Percentiles rank a stretch among this genome's conserved stretches.
Conservation (phyloP, 2,329 filamentous ascomycete species). For the Esteya vermicola region DNA sequence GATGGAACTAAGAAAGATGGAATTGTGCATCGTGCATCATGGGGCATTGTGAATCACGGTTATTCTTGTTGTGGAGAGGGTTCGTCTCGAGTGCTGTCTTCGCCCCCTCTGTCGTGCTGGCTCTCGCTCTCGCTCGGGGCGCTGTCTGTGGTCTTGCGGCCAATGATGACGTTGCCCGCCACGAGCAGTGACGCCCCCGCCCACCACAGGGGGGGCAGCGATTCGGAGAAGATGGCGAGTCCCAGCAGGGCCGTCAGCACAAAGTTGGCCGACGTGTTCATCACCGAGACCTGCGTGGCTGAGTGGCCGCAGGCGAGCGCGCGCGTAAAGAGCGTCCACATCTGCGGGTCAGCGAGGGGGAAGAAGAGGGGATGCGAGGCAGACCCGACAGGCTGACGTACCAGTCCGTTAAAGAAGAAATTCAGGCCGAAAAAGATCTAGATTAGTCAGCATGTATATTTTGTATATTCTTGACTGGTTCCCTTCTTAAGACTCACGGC, state of each 20-base stretch:
- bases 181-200: conserved; percentile 57
- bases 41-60: too few relatives aligned
- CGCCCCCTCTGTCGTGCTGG: too few relatives aligned
- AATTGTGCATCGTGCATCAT: too few relatives aligned
- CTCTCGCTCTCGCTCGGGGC: not conserved
- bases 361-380: too few relatives aligned
- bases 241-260: conserved; percentile 63
- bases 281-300: conserved; percentile 66
- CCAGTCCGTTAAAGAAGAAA: conserved; percentile 57
- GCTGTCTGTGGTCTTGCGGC: conserved; percentile 43
- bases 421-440: conserved; percentile 65
- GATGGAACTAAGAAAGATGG: too few relatives aligned
- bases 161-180: conserved; percentile 65
- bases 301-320: conserved; percentile 61
- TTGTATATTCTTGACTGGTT: too few relatives aligned
- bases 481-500: conserved; percentile 34
- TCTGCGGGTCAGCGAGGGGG: conserved; percentile 23
- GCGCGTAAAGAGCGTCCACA: conserved; percentile 74
- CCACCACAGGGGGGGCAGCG: conserved; percentile 63
- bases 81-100: too few relatives aligned
- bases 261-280: conserved; percentile 75
- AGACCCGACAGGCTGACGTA: conserved; percentile 20
- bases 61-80: too few relatives aligned
- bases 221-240: conserved; percentile 55
- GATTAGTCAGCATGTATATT: too few relatives aligned